A percentile compares a stretch with the other conserved stretches of the same genome.
Evolutionary conservation across 1,284 basidiomycete species (phyloP).

Genomic region (Testicularia cyperi): DNA sequence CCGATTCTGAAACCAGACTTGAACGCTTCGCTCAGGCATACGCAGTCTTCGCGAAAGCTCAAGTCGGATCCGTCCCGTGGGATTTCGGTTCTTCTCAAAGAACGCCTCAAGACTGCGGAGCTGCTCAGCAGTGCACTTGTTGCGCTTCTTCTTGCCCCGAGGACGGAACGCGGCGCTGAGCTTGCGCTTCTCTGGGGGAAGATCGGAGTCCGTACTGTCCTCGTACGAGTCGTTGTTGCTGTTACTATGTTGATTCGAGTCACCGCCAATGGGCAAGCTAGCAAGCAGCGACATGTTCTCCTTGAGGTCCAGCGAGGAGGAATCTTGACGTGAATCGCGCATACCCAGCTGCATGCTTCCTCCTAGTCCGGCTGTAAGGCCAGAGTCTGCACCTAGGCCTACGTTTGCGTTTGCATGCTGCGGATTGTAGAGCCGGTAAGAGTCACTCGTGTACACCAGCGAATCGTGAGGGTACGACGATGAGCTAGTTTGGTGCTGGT

Average conservation of each 20-base stretch:
- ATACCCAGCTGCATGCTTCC: too few relatives aligned
- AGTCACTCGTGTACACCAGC: too few relatives aligned
- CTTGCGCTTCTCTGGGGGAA: constrained; percentile 33
- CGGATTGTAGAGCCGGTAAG: too few relatives aligned
- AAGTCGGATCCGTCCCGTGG: constrained; percentile 36
- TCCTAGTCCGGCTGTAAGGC: too few relatives aligned
- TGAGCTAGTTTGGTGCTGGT: neutral
- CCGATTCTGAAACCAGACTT: constrained; percentile 51
- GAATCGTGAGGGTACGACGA: too few relatives aligned
- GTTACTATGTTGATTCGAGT: too few relatives aligned
- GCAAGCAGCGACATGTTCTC: constrained; percentile 20
- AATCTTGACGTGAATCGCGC: too few relatives aligned
- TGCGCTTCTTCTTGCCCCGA: constrained; percentile 41
- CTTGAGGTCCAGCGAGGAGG: too few relatives aligned
- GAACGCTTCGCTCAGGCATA: constrained; percentile 51
- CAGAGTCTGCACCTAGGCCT: too few relatives aligned
- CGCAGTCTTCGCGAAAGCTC: constrained; percentile 38
- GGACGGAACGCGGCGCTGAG: constrained; percentile 31
- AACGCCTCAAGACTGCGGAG: constrained; percentile 42
- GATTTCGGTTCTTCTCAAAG: constrained; percentile 48
- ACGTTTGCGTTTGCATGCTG: too few relatives aligned
- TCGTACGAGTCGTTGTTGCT: constrained; percentile 32
- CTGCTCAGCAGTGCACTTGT: constrained; percentile 50
- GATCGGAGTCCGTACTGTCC: constrained; percentile 33
- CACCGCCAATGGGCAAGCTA: constrained; percentile 19